Evolutionary conservation across 805 yeast genomes (phyloP).

Genomic region (Candida morakotiae): DNA sequence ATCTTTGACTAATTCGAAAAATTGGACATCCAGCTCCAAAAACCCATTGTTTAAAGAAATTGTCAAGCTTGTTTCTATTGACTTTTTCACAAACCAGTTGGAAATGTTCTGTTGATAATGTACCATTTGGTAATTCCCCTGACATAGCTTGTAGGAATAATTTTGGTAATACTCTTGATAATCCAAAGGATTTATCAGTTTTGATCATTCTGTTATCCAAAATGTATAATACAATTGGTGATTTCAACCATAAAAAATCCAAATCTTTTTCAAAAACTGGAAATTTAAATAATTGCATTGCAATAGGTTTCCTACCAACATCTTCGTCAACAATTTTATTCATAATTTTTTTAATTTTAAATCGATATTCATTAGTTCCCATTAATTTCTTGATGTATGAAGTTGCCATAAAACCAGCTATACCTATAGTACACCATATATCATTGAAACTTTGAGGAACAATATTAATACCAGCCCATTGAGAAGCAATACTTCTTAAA

Average conservation of each 20-base stretch:
- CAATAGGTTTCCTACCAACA: constrained; percentile 77
- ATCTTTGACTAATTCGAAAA: constrained; percentile 83
- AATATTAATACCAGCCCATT: constrained; percentile 92
- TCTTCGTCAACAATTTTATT: constrained; percentile 72
- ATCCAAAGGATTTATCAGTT: constrained; percentile 90
- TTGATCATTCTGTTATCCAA: constrained; percentile 92
- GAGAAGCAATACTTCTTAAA: constrained; percentile 71
- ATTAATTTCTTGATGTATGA: constrained; percentile 65
- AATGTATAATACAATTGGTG: constrained; percentile 81
- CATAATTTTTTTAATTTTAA: constrained; percentile 57
- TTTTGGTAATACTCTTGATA: constrained; percentile 87
- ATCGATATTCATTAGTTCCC: constrained; percentile 83
- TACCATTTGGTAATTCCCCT: constrained; percentile 78
- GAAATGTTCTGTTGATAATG: constrained; percentile 77
- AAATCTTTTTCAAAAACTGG: constrained; percentile 65
- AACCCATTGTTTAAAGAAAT: constrained; percentile 92
- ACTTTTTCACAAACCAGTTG: constrained; percentile 94
- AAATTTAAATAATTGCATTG: constrained; percentile 57
- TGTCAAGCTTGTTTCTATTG: constrained; percentile 75
- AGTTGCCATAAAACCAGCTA: constrained; percentile 76
- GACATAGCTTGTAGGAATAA: constrained; percentile 92
- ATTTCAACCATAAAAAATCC: constrained; percentile 67
- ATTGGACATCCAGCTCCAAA: constrained; percentile 84
- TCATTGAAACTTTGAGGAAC: constrained; percentile 77
- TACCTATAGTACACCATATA: constrained; percentile 85